These are phyloP conservation scores for Acer saccharum DNA, from an alignment of 345 rosid species.

Conservation along the genomic window DNA sequence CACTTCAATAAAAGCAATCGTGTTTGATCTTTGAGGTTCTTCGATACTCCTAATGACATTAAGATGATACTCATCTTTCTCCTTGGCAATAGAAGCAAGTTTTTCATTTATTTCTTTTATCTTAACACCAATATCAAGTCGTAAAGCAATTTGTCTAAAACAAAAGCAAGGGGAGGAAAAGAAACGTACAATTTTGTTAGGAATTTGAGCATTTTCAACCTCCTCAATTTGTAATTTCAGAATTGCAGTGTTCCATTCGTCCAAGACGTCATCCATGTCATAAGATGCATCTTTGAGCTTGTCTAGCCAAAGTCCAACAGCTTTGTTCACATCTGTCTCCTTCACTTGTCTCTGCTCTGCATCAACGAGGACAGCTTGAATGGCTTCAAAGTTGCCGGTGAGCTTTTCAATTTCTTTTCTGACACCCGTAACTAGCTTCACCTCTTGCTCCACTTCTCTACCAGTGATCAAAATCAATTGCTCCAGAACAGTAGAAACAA, in stretches of 20 bases:
- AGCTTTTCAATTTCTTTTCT: too few relatives aligned
- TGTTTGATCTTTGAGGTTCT: neutral
- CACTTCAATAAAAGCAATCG: neutral
- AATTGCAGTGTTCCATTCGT: slow-evolving; percentile 1
- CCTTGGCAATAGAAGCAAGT: neutral
- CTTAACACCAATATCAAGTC: neutral
- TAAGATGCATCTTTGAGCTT: slow-evolving; percentile 7
- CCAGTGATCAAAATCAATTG: too few relatives aligned
- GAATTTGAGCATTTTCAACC: neutral
- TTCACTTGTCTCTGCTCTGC: slow-evolving; percentile 9
- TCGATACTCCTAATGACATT: neutral
- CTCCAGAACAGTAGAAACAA: neutral
- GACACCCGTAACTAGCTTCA: too few relatives aligned
- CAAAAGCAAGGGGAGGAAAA: neutral
- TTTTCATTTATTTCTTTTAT: slow-evolving; percentile 2
- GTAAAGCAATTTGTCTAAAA: neutral
- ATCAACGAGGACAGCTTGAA: neutral
- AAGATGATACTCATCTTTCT: neutral
- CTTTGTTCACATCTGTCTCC: neutral
- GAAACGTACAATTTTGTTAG: neutral
- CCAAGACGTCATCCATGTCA: slow-evolving; percentile 6
- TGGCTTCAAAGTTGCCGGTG: neutral
- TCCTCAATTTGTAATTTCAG: neutral
- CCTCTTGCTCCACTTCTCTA: too few relatives aligned
- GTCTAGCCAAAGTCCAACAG: neutral